Evolutionary conservation across 768 basidiomycete genomes (phyloP), one percentile per base, ranked within the genome.

Genomic region (Leccinum fibrillosum): DNA sequence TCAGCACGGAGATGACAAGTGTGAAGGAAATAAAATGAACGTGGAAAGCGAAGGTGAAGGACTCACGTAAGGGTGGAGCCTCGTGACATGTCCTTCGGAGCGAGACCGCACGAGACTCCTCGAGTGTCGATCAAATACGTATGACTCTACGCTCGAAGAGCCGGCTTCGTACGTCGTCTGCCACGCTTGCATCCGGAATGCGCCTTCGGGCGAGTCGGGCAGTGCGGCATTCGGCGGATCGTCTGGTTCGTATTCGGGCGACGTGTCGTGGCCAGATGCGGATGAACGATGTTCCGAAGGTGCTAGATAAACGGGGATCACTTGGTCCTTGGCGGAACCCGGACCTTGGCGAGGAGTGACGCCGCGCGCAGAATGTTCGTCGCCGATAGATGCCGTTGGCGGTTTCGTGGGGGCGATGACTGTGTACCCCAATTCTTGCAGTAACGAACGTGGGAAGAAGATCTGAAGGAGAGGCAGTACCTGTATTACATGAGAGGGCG

Each of bases 391-490:
- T 17, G 61, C 59, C n/a, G 64, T 54, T 10, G 60, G 70, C 8
- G 63, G 62, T 64, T 75, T 78, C 53, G 58, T 62, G 49, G 67
- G 57, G 17, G 74, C 60, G 51, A 80, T 35, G 13, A 68, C 25
- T 23, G 79, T 78, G 74, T 88, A 87, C 2, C 86, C 88, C 5
- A 80, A 75, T 71, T 89, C 88, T 26, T 76, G 77, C 4, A 81
- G 80, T 55, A 89, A 77, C 3, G 88, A 88, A 48, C 88, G 87
- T 35, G 89, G 89, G 76, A 90, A 90, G 75, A 90, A 90, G 45
- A 90, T 81, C 88, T 89, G 35, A 6, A 28, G 30, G 37, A 45
- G 17, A 10, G 32, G 37, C 48, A 49, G 48, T 23, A 42, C 4
- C 28, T 21, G 47, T 19, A 21, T 35, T 48, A n/a, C 28, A 35